These are phyloP conservation scores for Gardenia jasminoides DNA, from an alignment of 257 asterid genomes.

Conservation along the genomic window DNA sequence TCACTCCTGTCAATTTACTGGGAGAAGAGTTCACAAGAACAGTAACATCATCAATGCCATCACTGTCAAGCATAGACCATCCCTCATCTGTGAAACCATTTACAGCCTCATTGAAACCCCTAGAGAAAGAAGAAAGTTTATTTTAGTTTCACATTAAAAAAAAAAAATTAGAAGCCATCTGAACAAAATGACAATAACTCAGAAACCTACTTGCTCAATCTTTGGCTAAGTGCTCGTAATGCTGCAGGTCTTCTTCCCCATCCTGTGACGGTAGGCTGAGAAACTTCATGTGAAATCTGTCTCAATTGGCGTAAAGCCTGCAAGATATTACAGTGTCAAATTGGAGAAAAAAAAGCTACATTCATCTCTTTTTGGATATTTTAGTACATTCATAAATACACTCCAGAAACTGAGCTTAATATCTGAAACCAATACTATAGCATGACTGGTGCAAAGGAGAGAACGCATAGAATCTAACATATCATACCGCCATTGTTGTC, in stretches of 20 bases:
- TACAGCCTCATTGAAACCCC: constrained; percentile 98
- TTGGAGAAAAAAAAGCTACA: background rate
- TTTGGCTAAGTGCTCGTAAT: constrained; percentile 86
- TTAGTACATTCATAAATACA: background rate
- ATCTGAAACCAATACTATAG: background rate
- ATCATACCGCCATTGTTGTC: constrained; percentile 79
- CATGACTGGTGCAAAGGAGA: background rate
- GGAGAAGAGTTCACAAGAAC: constrained; percentile 86
- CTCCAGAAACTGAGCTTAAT: background rate
- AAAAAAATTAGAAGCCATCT: background rate
- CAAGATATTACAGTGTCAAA: constrained; percentile 1
- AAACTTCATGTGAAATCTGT: constrained; percentile 83
- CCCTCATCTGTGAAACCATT: constrained; percentile 92
- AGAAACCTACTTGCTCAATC: constrained; percentile 71
- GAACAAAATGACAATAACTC: constrained; percentile 3
- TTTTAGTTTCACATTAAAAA: constrained; percentile 12
- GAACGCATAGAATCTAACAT: background rate
- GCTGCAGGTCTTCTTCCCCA: constrained; percentile 99
- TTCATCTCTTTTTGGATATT: background rate
- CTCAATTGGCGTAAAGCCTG: constrained; percentile 94
- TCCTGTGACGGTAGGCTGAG: constrained; percentile 76
- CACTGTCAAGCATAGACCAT: constrained; percentile 84
- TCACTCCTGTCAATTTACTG: constrained; percentile 68
- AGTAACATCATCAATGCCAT: constrained; percentile 91
- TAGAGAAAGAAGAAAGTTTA: constrained; percentile 26